phyloP scores from a whole-genome alignment of 2,329 filamentous ascomycete genomes.

The Colletotrichum sp. region DNA sequence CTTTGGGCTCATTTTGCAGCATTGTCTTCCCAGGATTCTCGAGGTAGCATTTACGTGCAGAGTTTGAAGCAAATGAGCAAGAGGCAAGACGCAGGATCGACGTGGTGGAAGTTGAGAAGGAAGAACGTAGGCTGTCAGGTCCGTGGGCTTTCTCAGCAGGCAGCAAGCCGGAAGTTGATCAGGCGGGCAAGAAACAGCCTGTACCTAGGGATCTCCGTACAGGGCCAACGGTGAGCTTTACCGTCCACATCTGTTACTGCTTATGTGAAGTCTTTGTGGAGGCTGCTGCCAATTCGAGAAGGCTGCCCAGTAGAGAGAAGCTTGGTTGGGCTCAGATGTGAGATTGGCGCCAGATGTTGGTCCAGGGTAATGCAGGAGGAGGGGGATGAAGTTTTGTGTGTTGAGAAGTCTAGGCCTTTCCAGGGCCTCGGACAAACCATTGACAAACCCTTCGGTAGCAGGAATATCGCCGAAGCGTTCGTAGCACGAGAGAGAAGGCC shows the following conservation, averaged over 20 bases:
- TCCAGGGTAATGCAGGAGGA: not conserved
- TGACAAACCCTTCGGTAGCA: not conserved
- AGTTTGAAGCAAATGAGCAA: not conserved
- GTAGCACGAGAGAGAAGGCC: not conserved
- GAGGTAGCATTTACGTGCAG: not conserved
- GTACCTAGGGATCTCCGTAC: not conserved
- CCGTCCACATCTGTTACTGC: not conserved
- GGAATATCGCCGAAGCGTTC: not conserved
- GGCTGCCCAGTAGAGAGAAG: not conserved
- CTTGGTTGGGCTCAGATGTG: not conserved
- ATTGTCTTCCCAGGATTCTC: not conserved
- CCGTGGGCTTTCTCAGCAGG: not conserved
- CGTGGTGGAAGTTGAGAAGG: not conserved
- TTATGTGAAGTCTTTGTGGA: not conserved
- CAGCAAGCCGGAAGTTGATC: not conserved
- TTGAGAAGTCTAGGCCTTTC: not conserved
- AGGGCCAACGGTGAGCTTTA: not conserved
- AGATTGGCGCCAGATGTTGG: not conserved
- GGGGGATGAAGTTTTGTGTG: not conserved
- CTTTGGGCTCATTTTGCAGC: slow-evolving; percentile 5
- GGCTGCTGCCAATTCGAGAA: not conserved
- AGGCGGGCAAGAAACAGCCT: not conserved
- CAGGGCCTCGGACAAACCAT: not conserved
- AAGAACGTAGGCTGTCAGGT: not conserved
- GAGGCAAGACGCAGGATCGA: not conserved